These are phyloP conservation scores for Logfia minima DNA, from an alignment of 129 eudicot species.

Conservation along the genomic window DNA sequence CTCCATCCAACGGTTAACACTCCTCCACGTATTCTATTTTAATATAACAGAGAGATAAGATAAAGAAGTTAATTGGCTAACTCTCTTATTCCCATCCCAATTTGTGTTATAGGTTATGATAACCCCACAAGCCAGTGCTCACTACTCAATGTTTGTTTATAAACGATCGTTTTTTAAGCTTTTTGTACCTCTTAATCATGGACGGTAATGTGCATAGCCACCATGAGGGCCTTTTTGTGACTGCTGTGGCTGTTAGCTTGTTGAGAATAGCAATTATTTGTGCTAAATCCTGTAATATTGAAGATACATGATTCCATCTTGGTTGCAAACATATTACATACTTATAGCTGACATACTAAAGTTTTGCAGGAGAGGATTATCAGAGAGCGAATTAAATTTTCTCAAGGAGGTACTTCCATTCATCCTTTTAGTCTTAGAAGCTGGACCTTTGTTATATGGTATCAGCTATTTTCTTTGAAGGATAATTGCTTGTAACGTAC, in stretches of 20 bases:
- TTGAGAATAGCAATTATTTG: neutral
- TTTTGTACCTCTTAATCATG: neutral
- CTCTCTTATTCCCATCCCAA: neutral
- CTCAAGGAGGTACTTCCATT: conserved; percentile 67
- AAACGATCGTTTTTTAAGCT: neutral
- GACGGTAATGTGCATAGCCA: neutral
- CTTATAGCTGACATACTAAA: conserved; percentile 20
- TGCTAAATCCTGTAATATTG: conserved; percentile 17
- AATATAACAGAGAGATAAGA: too few relatives aligned
- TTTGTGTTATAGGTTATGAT: neutral
- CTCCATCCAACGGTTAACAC: too few relatives aligned
- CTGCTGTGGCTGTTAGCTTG: neutral
- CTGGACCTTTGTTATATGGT: neutral
- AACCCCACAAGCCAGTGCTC: conserved; percentile 1
- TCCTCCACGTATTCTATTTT: too few relatives aligned
- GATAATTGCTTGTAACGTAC: neutral
- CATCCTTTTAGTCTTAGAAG: conserved; percentile 7
- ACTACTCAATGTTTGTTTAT: conserved; percentile 9
- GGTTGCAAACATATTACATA: conserved; percentile 20
- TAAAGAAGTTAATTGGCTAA: too few relatives aligned
- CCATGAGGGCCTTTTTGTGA: conserved; percentile 9
- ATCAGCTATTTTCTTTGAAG: neutral
- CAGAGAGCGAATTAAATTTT: conserved; percentile 81
- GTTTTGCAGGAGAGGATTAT: conserved; percentile 86
- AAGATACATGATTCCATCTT: conserved; percentile 18